These are phyloP conservation scores for Leccinum pachyderme DNA, from an alignment of 1,284 basidiomycete genomes.

Conservation along the genomic window DNA sequence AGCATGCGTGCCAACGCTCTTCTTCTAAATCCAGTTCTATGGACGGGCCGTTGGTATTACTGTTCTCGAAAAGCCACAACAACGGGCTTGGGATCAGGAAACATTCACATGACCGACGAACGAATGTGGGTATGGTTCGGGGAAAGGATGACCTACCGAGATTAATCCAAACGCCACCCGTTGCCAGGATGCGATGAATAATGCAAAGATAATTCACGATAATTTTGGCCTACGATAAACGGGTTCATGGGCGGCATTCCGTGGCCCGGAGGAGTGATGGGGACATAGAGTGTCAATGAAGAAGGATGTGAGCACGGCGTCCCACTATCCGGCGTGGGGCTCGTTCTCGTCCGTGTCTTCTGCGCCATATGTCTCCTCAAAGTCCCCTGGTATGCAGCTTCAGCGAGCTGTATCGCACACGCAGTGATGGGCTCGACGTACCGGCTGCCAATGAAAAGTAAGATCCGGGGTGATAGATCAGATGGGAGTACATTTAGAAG, in stretches of 20 bases:
- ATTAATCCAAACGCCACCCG: constrained; percentile 91
- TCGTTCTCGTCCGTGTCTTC: constrained; percentile 47
- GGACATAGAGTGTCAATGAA: constrained; percentile 84
- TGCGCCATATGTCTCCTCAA: constrained; percentile 86
- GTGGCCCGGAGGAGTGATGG: neutral
- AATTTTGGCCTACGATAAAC: constrained; percentile 71
- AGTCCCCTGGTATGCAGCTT: constrained; percentile 64
- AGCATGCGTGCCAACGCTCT: constrained; percentile 64
- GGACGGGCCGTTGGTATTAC: constrained; percentile 72
- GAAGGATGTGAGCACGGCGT: constrained; percentile 93
- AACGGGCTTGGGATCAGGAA: constrained; percentile 63
- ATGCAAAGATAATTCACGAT: constrained; percentile 87
- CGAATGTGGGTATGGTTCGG: neutral
- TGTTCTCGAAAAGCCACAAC: constrained; percentile 96
- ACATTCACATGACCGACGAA: neutral
- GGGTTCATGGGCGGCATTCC: neutral
- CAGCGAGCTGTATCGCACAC: neutral
- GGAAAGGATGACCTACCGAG: constrained; percentile 60
- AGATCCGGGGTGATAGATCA: constrained; percentile 56
- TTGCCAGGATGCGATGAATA: constrained; percentile 76
- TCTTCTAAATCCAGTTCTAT: constrained; percentile 91
- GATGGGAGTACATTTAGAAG: constrained; percentile 87
- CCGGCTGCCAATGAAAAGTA: constrained; percentile 86
- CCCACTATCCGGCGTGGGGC: constrained; percentile 77
- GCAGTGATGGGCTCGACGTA: constrained; percentile 18